phyloP scores from a whole-genome alignment of 164 flowering plant genomes.

The Kalanchoe fedtschenkoi region DNA sequence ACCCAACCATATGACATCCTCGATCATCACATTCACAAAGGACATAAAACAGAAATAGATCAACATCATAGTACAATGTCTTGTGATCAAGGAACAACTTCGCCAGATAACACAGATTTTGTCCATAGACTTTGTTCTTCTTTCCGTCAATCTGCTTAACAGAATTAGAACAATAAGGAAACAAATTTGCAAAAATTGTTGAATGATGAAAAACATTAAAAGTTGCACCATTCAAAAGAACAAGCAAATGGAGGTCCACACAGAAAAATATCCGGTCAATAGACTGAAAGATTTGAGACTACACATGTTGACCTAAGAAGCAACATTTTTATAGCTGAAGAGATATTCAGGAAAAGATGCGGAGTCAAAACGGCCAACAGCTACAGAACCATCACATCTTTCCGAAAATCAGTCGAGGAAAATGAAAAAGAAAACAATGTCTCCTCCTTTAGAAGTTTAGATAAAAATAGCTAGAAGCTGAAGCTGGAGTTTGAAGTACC shows the following conservation, averaged over 20 bases:
- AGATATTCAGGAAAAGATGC: too few species aligned
- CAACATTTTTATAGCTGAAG: too few species aligned
- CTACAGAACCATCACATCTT: too few species aligned
- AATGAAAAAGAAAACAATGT: too few species aligned
- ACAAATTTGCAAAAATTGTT: not conserved
- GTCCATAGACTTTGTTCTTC: slow-evolving; percentile 97
- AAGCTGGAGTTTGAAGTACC: too few species aligned
- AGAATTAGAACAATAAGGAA: not conserved
- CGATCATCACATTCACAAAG: slow-evolving; percentile 98
- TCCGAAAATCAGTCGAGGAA: too few species aligned
- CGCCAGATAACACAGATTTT: slow-evolving; percentile 91
- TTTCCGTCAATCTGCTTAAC: slow-evolving; percentile 89
- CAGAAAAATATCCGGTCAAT: too few species aligned
- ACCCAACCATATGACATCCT: slow-evolving; percentile 99
- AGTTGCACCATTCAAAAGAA: not conserved
- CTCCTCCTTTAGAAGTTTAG: too few species aligned
- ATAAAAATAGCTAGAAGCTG: too few species aligned
- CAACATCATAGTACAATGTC: slow-evolving; percentile 97
- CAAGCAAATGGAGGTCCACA: too few species aligned
- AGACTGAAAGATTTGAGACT: not conserved
- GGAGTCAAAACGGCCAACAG: too few species aligned
- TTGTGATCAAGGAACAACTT: slow-evolving; percentile 97
- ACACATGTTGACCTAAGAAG: not conserved
- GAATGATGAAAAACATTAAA: not conserved
- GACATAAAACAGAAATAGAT: slow-evolving; percentile 81